phyloP scores from a whole-genome alignment of 345 rosid species.

The Corchorus capsularis region DNA sequence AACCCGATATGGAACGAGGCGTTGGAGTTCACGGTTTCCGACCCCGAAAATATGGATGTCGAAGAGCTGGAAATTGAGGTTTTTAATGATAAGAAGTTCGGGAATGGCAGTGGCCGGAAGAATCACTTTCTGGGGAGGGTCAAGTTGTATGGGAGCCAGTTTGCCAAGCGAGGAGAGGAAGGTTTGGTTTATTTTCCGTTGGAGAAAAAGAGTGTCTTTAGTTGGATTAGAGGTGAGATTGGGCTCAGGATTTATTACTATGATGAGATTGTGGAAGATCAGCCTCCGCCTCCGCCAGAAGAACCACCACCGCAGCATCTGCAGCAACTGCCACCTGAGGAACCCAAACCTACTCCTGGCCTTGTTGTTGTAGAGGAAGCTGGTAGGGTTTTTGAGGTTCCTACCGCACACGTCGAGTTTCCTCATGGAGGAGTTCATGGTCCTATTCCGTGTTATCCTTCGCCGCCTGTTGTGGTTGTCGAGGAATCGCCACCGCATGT shows the following conservation, averaged over 20 bases:
- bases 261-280: slow-evolving; percentile 62
- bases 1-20: slow-evolving; percentile 91
- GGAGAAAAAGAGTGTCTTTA: slow-evolving; percentile 92
- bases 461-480: slow-evolving; percentile 54
- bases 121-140: slow-evolving; percentile 91
- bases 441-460: slow-evolving; percentile 16
- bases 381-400: slow-evolving; percentile 51
- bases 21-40: slow-evolving; percentile 77
- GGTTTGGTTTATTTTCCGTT: slow-evolving; percentile 72
- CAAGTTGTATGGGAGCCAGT: slow-evolving; percentile 84
- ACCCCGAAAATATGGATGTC: slow-evolving; percentile 66
- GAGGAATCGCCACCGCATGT: slow-evolving; percentile 60
- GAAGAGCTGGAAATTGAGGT: slow-evolving; percentile 90
- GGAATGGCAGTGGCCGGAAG: slow-evolving; percentile 80
- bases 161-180: slow-evolving; percentile 68
- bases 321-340: slow-evolving; percentile 33
- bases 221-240: slow-evolving; percentile 91
- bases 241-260: slow-evolving; percentile 76
- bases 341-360: slow-evolving; percentile 26
- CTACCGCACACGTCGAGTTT: slow-evolving; percentile 34
- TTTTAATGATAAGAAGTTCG: slow-evolving; percentile 69
- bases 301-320: slow-evolving; percentile 38
- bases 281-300: slow-evolving; percentile 31
- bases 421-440: slow-evolving; percentile 23
- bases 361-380: slow-evolving; percentile 60